Conservation (phyloP, 129 eudicot genomes). For the Arctium lappa region DNA sequence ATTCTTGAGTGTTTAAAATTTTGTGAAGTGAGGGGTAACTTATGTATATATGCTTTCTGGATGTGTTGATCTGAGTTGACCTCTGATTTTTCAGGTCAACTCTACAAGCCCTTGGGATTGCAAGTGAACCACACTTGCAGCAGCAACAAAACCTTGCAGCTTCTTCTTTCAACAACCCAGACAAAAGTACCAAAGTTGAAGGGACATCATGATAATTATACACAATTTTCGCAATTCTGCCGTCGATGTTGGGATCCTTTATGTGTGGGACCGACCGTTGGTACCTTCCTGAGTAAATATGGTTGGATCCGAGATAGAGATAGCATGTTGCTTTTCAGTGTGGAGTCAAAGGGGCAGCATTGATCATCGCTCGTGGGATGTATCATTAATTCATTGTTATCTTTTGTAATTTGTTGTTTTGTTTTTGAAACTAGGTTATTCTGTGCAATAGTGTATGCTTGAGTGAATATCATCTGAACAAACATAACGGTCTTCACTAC, state of each 20-base stretch:
- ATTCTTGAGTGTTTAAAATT: too few species aligned
- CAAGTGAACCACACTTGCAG: slow-evolving; percentile 36
- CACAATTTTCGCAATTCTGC: neutral
- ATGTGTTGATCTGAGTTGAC: neutral
- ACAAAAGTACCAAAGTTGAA: slow-evolving; percentile 43
- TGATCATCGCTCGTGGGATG: slow-evolving; percentile 12
- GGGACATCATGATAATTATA: slow-evolving; percentile 39
- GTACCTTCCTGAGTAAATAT: slow-evolving; percentile 10
- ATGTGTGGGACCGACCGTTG: neutral
- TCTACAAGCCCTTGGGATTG: slow-evolving; percentile 64
- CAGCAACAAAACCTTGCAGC: slow-evolving; percentile 38
- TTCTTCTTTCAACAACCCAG: slow-evolving; percentile 40
- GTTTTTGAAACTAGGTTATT: neutral
- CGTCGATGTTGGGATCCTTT: neutral
- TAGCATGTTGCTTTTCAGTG: neutral
- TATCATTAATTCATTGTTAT: slow-evolving; percentile 22
- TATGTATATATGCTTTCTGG: neutral
- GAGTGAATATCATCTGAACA: neutral
- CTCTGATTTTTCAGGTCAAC: slow-evolving; percentile 46
- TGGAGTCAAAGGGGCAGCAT: neutral
- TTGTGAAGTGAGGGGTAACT: neutral
- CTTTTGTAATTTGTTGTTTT: neutral
- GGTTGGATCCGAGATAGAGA: neutral
- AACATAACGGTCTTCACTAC: neutral
- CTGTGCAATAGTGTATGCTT: neutral